Conservation (phyloP, 495 filamentous ascomycete genomes). For the Penicillium simplicissimum region DNA sequence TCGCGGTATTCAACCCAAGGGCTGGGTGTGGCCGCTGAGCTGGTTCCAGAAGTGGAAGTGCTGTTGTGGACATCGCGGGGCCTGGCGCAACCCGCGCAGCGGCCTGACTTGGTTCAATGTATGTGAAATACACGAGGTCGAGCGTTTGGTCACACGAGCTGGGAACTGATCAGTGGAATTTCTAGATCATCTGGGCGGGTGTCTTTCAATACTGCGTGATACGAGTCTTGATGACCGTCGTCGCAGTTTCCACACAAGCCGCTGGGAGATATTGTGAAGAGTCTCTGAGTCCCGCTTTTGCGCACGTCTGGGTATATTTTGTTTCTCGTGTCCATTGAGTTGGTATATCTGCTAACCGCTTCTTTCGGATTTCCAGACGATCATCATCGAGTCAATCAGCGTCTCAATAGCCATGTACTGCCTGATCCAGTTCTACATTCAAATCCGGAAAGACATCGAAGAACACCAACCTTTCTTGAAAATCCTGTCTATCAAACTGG, state of each 20-base stretch:
- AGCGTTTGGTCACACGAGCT: background rate
- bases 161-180: background rate
- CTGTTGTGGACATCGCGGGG: slow-evolving; percentile 63
- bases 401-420: slow-evolving; percentile 92
- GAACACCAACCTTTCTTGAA: slow-evolving; percentile 78
- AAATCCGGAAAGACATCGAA: slow-evolving; percentile 67
- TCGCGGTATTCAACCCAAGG: slow-evolving; percentile 62
- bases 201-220: slow-evolving; percentile 79
- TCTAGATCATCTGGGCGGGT: slow-evolving; percentile 65
- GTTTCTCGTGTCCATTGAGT: slow-evolving; percentile 35
- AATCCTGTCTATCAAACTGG: slow-evolving; percentile 84
- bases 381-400: slow-evolving; percentile 67
- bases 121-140: background rate
- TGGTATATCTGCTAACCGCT: background rate
- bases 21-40: slow-evolving; percentile 73
- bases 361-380: slow-evolving; percentile 44
- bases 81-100: slow-evolving; percentile 73
- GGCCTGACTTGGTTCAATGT: slow-evolving; percentile 93
- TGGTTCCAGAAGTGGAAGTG: slow-evolving; percentile 66
- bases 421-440: slow-evolving; percentile 85
- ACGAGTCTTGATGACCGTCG: slow-evolving; percentile 60
- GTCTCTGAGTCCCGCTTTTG: slow-evolving; percentile 63
- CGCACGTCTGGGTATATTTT: slow-evolving; percentile 66
- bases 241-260: slow-evolving; percentile 56
- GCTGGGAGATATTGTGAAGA: slow-evolving; percentile 66